These are phyloP conservation scores for Blastocystis sp. DNA, from an alignment of 352 stramenopile species.

Conservation along the genomic window DNA sequence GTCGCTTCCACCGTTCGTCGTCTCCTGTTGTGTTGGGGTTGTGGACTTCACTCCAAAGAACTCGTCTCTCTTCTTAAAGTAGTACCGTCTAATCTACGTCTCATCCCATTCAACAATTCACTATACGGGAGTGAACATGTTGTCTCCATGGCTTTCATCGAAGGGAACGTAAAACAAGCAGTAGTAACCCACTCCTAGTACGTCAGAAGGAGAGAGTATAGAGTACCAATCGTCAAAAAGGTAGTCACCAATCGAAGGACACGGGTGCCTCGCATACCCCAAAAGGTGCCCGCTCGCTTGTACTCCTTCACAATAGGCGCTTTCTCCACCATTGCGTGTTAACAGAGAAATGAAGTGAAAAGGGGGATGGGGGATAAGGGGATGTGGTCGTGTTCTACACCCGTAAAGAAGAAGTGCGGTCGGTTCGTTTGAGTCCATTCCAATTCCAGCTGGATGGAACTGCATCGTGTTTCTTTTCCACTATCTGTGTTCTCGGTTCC, in stretches of 20 bases:
- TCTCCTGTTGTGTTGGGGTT: not conserved
- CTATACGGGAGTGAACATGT: constrained; percentile 35
- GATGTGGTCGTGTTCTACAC: too few relatives aligned
- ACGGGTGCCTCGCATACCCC: constrained; percentile 15
- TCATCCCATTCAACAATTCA: not conserved
- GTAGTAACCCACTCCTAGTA: constrained; percentile 31
- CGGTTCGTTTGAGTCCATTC: too few relatives aligned
- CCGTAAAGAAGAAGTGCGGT: too few relatives aligned
- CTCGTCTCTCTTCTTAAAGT: constrained; percentile 56
- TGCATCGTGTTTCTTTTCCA: too few relatives aligned
- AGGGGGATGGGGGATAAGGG: too few relatives aligned
- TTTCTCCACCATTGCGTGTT: constrained; percentile 32
- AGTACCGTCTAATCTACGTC: constrained; percentile 11
- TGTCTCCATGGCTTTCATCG: constrained; percentile 46
- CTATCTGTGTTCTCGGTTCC: too few relatives aligned
- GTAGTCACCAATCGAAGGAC: constrained; percentile 54
- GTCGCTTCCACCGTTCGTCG: not conserved
- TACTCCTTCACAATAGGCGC: constrained; percentile 64
- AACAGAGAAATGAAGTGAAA: not conserved
- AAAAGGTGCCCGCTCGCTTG: constrained; percentile 42
- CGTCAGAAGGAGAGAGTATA: not conserved
- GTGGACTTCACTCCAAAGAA: constrained; percentile 50
- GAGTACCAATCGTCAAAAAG: constrained; percentile 16
- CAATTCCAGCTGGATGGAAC: too few relatives aligned
- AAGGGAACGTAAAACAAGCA: constrained; percentile 57